Conservation (phyloP, 805 yeast species). For the Starmerella vaccinii region DNA sequence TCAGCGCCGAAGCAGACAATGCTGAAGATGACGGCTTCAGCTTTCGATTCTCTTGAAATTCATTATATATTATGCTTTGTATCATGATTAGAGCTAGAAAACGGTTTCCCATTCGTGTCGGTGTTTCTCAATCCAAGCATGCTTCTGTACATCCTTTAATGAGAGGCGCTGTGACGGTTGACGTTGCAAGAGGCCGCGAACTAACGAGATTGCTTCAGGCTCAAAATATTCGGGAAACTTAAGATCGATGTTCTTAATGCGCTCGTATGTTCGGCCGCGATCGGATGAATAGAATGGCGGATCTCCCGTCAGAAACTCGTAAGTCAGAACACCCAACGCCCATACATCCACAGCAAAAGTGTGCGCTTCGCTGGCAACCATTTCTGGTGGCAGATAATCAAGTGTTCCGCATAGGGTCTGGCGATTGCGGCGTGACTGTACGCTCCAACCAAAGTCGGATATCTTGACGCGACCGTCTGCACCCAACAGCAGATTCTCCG, state of each 20-base stretch:
- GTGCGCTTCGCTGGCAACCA: constrained; percentile 75
- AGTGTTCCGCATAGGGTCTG: constrained; percentile 89
- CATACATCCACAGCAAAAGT: constrained; percentile 75
- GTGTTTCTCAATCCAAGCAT: constrained; percentile 76
- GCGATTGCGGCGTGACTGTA: constrained; percentile 51
- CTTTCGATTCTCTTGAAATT: constrained; percentile 20
- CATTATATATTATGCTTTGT: background rate
- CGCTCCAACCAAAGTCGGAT: constrained; percentile 96
- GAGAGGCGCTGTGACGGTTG: constrained; percentile 58
- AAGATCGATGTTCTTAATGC: constrained; percentile 70
- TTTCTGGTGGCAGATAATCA: constrained; percentile 91
- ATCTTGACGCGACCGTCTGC: constrained; percentile 62
- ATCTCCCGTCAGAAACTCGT: constrained; percentile 73
- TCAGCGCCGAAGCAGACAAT: background rate
- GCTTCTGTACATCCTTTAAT: constrained; percentile 52
- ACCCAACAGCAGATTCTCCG: constrained; percentile 75
- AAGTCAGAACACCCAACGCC: constrained; percentile 83
- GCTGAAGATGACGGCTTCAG: constrained; percentile 23
- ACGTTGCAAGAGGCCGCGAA: constrained; percentile 49
- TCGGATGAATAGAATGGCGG: constrained; percentile 89
- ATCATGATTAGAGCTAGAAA: no score
- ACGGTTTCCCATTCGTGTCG: constrained; percentile 44
- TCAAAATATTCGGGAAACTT: constrained; percentile 61
- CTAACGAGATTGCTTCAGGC: constrained; percentile 67
- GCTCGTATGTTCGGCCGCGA: constrained; percentile 58